phyloP scores from a whole-genome alignment of 352 stramenopile genomes.

The Globisporangium splendens region DNA sequence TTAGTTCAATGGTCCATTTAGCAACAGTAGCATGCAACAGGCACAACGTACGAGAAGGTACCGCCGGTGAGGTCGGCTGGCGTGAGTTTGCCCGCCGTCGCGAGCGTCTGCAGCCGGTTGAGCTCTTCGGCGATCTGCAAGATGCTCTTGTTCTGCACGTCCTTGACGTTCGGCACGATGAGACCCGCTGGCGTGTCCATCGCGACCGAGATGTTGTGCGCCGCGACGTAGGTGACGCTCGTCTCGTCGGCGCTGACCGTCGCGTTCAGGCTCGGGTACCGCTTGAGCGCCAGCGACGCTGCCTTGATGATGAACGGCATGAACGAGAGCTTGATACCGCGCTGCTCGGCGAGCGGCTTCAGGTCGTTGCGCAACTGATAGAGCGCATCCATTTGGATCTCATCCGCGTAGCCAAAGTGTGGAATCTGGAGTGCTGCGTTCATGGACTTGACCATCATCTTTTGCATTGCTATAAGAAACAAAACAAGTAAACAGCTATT shows the following conservation, averaged over 20 bases:
- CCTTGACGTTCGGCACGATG: constrained; percentile 95
- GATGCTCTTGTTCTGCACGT: constrained; percentile 84
- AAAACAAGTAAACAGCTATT: constrained; percentile 6
- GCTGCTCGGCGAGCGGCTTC: constrained; percentile 76
- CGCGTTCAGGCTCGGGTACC: constrained; percentile 94
- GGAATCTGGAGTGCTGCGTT: constrained; percentile 92
- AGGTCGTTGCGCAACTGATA: constrained; percentile 82
- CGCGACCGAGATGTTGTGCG: constrained; percentile 98
- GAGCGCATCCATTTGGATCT: constrained; percentile 94
- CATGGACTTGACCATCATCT: constrained; percentile 99
- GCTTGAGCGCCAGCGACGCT: constrained; percentile 89
- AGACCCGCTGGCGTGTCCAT: constrained; percentile 97
- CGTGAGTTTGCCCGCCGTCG: constrained; percentile 71
- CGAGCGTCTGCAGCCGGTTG: constrained; percentile 84
- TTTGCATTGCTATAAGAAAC: constrained; percentile 85
- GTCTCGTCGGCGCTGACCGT: constrained; percentile 84
- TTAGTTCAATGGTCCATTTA: neutral
- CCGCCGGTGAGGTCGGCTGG: constrained; percentile 87
- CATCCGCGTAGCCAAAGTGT: constrained; percentile 98
- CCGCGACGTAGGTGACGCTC: constrained; percentile 83
- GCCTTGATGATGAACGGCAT: constrained; percentile 98
- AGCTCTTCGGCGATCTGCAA: constrained; percentile 85
- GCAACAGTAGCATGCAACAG: neutral
- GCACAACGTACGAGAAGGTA: constrained; percentile 84
- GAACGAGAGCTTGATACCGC: constrained; percentile 91